Evolutionary conservation across 768 basidiomycete species (phyloP).

Genomic region (Boletus barrowsii): DNA sequence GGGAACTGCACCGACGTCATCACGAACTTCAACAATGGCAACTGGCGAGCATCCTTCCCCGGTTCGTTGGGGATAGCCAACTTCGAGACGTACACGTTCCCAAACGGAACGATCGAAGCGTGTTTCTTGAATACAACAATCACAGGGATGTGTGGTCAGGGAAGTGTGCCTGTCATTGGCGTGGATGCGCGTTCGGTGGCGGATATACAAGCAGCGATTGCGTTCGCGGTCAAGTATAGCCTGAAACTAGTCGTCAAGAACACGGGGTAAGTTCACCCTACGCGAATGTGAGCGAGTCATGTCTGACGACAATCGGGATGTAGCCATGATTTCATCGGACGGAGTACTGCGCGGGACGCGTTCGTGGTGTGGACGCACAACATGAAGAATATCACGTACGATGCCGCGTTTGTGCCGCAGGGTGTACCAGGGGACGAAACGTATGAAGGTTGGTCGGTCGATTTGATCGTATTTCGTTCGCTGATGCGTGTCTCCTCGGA

Average conservation of each 20-base stretch:
- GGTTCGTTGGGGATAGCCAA: constrained; percentile 39
- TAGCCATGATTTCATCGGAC: constrained; percentile 39
- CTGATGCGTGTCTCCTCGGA: too few relatives aligned
- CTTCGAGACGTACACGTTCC: constrained; percentile 33
- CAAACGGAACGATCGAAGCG: constrained; percentile 45
- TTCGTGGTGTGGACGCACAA: constrained; percentile 45
- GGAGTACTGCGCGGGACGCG: constrained; percentile 35
- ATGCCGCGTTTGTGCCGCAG: constrained; percentile 30
- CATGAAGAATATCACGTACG: constrained; percentile 38
- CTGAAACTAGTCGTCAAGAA: constrained; percentile 26
- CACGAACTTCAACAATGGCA: constrained; percentile 30
- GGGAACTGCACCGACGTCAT: constrained; percentile 38
- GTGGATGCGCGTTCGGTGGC: constrained; percentile 17
- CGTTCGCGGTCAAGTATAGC: constrained; percentile 15
- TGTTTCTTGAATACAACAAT: constrained; percentile 33
- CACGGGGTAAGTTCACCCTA: constrained; percentile 14
- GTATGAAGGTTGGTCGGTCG: constrained; percentile 25
- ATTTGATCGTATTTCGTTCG: neutral
- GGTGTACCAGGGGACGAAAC: constrained; percentile 24
- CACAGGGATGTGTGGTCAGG: constrained; percentile 18
- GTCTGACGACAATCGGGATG: neutral
- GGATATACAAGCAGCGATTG: constrained; percentile 22
- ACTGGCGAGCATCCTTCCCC: constrained; percentile 40
- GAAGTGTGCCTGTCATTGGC: constrained; percentile 17
- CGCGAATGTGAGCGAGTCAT: too few relatives aligned